Conservation (phyloP, 495 filamentous ascomycete genomes). For the Xylaria cubensis region DNA sequence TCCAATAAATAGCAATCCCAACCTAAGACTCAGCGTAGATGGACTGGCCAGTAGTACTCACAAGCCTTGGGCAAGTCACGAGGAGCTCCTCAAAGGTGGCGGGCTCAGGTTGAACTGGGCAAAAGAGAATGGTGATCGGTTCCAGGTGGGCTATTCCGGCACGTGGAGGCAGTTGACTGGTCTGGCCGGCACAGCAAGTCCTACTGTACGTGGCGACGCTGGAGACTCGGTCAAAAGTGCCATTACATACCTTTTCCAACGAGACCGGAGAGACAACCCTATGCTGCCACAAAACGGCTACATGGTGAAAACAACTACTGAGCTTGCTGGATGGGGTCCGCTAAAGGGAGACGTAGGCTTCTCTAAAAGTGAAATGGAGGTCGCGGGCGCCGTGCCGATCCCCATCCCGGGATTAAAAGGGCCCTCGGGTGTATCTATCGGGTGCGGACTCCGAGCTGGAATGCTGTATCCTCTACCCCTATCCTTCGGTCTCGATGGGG, state of each 20-base stretch:
- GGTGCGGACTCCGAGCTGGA: conserved; percentile 58
- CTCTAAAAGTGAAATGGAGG: conserved; percentile 83
- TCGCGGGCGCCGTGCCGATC: conserved; percentile 74
- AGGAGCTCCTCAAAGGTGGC: conserved; percentile 84
- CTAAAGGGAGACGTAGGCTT: conserved; percentile 90
- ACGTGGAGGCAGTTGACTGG: conserved; percentile 89
- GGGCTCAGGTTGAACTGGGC: conserved; percentile 77
- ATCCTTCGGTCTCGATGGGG: conserved; percentile 63
- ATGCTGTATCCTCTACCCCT: conserved; percentile 63
- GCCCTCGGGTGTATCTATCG: conserved; percentile 71
- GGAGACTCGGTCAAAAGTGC: conserved; percentile 91
- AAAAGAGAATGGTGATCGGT: conserved; percentile 63
- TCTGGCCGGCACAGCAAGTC: conserved; percentile 73
- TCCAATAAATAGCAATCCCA: conserved; percentile 79
- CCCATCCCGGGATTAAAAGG: conserved; percentile 68
- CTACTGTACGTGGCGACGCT: conserved; percentile 80
- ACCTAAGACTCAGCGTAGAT: conserved; percentile 75
- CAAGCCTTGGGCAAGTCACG: conserved; percentile 91
- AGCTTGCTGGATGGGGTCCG: conserved; percentile 85
- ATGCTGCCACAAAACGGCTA: conserved; percentile 83
- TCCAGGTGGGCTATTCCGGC: conserved; percentile 79
- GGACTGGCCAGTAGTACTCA: conserved; percentile 79
- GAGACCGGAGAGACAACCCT: conserved; percentile 79
- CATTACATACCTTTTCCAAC: conserved; percentile 79
- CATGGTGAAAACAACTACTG: conserved; percentile 74